These are phyloP conservation scores for Skeletonema marinoi DNA, from an alignment of 108 stramenopile species.

Conservation along the genomic window DNA sequence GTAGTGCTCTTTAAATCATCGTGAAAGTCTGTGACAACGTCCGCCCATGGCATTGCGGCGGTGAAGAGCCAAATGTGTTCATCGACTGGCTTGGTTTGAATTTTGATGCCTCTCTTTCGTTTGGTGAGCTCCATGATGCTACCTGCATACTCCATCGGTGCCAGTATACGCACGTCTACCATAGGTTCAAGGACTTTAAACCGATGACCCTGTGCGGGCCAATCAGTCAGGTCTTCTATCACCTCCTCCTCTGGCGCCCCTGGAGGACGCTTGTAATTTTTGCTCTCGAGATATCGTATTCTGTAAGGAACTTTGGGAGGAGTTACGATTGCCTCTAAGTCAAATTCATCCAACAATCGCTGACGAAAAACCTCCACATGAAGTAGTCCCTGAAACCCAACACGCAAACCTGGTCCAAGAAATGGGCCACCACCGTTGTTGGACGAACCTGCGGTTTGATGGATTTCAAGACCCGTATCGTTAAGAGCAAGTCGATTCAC, in stretches of 20 bases:
- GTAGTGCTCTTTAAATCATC: conserved; percentile 82
- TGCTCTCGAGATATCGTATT: conserved; percentile 76
- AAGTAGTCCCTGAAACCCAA: conserved; percentile 96
- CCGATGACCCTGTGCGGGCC: conserved; percentile 65
- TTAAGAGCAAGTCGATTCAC: conserved; percentile 93
- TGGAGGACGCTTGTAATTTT: conserved; percentile 78
- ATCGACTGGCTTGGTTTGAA: conserved; percentile 80
- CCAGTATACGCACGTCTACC: conserved; percentile 78
- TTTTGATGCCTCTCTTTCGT: conserved; percentile 69
- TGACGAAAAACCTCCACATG: conserved; percentile 99
- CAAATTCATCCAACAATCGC: conserved; percentile 94
- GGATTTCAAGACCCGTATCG: conserved; percentile 89
- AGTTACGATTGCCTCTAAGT: conserved; percentile 94
- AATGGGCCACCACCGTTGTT: conserved; percentile 75
- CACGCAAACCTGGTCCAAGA: conserved; percentile 92
- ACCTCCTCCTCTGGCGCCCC: conserved; percentile 76
- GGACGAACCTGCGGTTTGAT: conserved; percentile 54
- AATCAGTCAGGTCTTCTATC: conserved; percentile 82
- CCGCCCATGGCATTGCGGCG: conserved; percentile 89
- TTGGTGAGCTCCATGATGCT: conserved; percentile 87
- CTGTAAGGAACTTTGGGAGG: conserved; percentile 97
- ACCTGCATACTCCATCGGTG: conserved; percentile 85
- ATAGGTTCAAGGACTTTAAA: conserved; percentile 87
- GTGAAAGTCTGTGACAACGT: conserved; percentile 87
- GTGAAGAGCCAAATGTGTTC: conserved; percentile 85